A percentile compares a stretch with the other conserved stretches of the same genome.
phyloP scores from a whole-genome alignment of 495 filamentous ascomycete species.

The Aspergillus sclerotioniger region DNA sequence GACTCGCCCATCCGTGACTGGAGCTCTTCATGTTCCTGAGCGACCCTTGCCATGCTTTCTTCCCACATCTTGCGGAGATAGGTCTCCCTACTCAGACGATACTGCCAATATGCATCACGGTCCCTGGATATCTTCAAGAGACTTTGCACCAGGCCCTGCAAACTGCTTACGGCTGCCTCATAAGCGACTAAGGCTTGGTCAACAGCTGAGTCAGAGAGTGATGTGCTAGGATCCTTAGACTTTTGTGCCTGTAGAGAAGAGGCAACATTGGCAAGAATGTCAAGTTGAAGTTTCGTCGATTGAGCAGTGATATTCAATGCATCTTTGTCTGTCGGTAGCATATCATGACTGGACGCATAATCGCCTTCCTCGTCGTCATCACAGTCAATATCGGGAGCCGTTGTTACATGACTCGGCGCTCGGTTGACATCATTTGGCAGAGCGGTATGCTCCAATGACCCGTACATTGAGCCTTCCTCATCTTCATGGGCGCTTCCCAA shows the following conservation, averaged over 20 bases:
- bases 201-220: conserved; percentile 71
- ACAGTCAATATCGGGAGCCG: conserved; percentile 50
- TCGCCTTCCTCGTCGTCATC: conserved; percentile 85
- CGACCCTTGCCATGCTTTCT: conserved; percentile 94
- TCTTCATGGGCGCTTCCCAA: conserved; percentile 44
- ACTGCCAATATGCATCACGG: conserved; percentile 95
- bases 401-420: conserved; percentile 45
- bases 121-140: conserved; percentile 88
- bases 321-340: conserved; percentile 73
- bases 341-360: conserved; percentile 75
- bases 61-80: conserved; percentile 94
- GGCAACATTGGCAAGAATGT: conserved; percentile 80
- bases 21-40: conserved; percentile 86
- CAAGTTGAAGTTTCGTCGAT: conserved; percentile 88
- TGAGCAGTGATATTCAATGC: conserved; percentile 94
- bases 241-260: conserved; percentile 75
- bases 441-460: conserved; percentile 57
- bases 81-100: conserved; percentile 83
- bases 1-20: conserved; percentile 85
- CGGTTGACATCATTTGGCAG: conserved; percentile 51
- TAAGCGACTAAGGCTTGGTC: conserved; percentile 82
- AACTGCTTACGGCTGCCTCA: conserved; percentile 80
- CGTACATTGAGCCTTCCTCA: conserved; percentile 57
- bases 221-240: conserved; percentile 61
- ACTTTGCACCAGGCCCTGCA: conserved; percentile 83